A percentile compares a stretch with the other conserved stretches of the same genome.
These are phyloP conservation scores for Fusarium agapanthi DNA, from an alignment of 2,329 filamentous ascomycete genomes.

Conservation along the genomic window DNA sequence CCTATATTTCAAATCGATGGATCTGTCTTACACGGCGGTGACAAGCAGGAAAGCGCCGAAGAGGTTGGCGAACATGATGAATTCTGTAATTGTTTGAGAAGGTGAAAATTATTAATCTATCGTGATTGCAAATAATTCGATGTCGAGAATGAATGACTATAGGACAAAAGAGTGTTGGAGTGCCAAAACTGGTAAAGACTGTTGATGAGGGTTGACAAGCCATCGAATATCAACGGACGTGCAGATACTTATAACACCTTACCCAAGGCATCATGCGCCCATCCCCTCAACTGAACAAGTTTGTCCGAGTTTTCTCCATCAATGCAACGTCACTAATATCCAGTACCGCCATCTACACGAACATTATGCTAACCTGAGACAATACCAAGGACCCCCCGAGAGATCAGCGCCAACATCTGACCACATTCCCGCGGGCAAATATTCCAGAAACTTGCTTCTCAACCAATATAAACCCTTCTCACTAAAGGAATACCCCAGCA, in stretches of 20 bases:
- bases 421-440: no score
- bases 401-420: background rate
- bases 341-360: background rate
- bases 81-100: background rate
- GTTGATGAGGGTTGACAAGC: background rate
- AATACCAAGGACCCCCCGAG: background rate
- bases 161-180: background rate
- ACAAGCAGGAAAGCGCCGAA: constrained; percentile 19
- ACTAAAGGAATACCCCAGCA: background rate
- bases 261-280: accelerated
- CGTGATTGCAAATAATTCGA: background rate
- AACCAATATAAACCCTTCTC: background rate
- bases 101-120: background rate
- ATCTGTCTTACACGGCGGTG: constrained; percentile 21
- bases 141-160: background rate
- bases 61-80: constrained; percentile 27
- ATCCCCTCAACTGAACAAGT: background rate
- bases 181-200: background rate
- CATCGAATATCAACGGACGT: background rate
- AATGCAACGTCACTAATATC: background rate
- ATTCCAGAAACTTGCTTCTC: background rate
- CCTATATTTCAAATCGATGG: background rate
- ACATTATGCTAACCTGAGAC: constrained; percentile 10
- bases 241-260: background rate
- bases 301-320: background rate